Base-by-base conservation (phyloP, 148 eudicot genomes). In the Beta vulgaris region DNA sequence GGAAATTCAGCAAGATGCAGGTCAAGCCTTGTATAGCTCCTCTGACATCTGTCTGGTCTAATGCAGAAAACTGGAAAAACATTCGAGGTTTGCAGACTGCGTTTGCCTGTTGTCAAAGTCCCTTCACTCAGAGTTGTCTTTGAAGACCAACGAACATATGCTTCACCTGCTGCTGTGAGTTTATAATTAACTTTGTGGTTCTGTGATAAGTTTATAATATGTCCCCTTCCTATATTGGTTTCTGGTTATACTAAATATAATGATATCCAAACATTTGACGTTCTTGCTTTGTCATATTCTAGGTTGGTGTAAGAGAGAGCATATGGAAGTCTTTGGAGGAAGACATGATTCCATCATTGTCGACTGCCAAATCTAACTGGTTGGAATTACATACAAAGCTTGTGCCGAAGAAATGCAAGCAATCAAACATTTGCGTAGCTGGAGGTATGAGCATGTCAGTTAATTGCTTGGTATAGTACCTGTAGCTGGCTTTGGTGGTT, bases 111-210 rank as follows among this genome's bases (percentile, higher is more conserved):
- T 73, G 86, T 95, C 73, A 81, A 86, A 78, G 86, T 88, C 71
- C 83, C 88, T 71, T 95, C 89, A 16, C 83, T 88, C 51, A 87
- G 85, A 79, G 89, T 95, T 77, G 84, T 88, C 77, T 90, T 86
- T 83, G 99, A 95, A 87, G 99, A 95, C 79, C 97, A 91, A 81
- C 93, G 97, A 53, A 95, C 99, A 71, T 95, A 87, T 84, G 89
- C 94, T 54, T 91, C 99, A 58, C 88, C 87, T 79, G 81, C 90
- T 70, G 94, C 97, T 77, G 99, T 95, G 86, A 95, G 99, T 85
- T 78, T n/a, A 59, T 71, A 62, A 60, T 57, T 32, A 16, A 69
- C 29, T 18, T 64, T n/a, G n/a, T n/a, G n/a, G n/a, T n/a, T n/a
- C n/a, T n/a, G n/a, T n/a, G n/a, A n/a, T n/a, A n/a, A n/a, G n/a